Conservation (phyloP, 75 land plant genomes). For the Selaginella moellendorffii region DNA sequence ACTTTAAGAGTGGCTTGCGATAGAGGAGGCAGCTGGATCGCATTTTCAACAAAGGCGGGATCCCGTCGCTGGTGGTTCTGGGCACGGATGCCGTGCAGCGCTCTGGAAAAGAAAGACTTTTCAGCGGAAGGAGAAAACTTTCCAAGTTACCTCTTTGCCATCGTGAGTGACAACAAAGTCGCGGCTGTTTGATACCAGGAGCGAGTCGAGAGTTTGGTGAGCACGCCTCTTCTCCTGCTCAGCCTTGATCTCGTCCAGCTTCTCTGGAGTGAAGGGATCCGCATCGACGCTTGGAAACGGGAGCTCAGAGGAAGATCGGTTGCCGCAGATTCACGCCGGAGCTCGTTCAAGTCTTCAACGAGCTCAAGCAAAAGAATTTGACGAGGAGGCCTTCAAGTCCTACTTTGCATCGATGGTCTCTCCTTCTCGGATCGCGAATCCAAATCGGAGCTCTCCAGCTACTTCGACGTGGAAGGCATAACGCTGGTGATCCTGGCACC, state of each 20-base stretch:
- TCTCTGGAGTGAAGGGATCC: no score
- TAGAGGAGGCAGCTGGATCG: no score
- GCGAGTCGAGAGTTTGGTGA: no score
- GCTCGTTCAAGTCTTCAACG: constrained; percentile 22
- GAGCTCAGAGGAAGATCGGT: constrained; percentile 39
- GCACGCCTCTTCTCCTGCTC: no score
- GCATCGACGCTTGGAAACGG: constrained; percentile 21
- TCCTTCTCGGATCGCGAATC: constrained; percentile 27
- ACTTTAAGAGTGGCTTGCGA: no score
- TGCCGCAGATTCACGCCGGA: constrained; percentile 37
- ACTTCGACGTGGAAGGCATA: constrained; percentile 42
- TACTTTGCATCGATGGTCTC: constrained; percentile 38
- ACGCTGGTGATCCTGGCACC: constrained; percentile 31
- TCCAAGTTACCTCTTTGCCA: no score
- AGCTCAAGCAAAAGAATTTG: constrained; percentile 34
- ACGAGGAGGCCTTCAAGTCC: constrained; percentile 23
- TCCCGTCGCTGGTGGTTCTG: constrained; percentile 59
- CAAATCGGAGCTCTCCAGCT: constrained; percentile 19
- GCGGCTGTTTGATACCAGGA: no score
- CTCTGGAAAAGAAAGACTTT: no score
- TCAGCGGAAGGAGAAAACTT: no score
- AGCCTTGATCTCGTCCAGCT: no score
- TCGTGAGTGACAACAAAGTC: no score
- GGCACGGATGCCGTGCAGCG: no score
- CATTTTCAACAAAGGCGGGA: constrained; percentile 21